phyloP scores from a whole-genome alignment of 257 asterid genomes.

The Lycium barbarum region DNA sequence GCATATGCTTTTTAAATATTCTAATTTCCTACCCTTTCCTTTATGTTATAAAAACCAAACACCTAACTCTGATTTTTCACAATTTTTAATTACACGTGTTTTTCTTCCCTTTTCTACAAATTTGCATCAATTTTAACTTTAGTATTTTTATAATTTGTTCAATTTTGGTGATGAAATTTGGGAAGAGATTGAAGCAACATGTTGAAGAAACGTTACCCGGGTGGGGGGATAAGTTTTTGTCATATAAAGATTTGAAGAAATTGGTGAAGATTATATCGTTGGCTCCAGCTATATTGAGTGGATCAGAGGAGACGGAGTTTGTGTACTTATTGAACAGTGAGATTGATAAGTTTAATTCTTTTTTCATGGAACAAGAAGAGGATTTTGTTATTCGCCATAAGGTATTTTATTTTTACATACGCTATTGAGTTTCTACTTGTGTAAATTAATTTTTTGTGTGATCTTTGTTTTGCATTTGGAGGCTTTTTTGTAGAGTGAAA shows the following conservation, averaged over 20 bases:
- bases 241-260: constrained; percentile 73
- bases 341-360: constrained; percentile 85
- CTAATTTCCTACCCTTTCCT: not conserved
- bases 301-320: constrained; percentile 66
- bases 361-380: constrained; percentile 83
- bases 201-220: constrained; percentile 70
- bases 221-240: constrained; percentile 69
- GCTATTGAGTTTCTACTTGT: not conserved
- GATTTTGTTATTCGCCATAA: constrained; percentile 80
- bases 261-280: constrained; percentile 56
- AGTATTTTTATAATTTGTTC: too few species aligned
- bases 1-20: not conserved
- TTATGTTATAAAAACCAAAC: not conserved
- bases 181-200: constrained; percentile 65
- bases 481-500: not conserved
- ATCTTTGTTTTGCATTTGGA: not conserved
- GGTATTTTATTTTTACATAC: constrained; percentile 42
- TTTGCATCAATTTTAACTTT: too few species aligned
- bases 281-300: constrained; percentile 38
- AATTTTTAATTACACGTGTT: not conserved
- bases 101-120: not conserved
- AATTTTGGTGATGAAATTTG: constrained; percentile 53
- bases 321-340: constrained; percentile 66
- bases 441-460: not conserved
- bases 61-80: not conserved